Evolutionary conservation across 2,329 filamentous ascomycete species (phyloP), one percentile per base, ranked within the genome.

Genomic region (Cercospora sp.): DNA sequence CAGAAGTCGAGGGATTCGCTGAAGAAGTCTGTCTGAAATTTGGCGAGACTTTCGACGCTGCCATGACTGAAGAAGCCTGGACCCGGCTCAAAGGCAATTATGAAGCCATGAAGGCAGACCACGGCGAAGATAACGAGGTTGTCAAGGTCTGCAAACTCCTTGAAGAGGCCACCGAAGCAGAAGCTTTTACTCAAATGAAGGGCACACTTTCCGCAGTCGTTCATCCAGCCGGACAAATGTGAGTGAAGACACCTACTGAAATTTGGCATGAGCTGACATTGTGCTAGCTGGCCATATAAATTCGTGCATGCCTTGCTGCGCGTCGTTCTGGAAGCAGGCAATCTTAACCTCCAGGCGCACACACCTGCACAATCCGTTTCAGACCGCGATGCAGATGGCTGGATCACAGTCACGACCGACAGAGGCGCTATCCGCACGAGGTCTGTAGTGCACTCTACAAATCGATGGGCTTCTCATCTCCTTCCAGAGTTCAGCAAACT

Each of bases 41-140:
- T 7, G 75, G 75, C 20, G 73, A 77, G 67, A 78, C 77, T 2
- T 78, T 78, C 58, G 77, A 78, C 65, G 77, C 75, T 13, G 76
- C 75, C 1, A 78, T 78, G 76, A 75, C 77, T 1, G 72, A 75
- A 4, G 74, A 76, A 60, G 75, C 75, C 18, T 78, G 74, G 77
- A 55, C 45, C 3, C 65, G 75, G 9, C 69, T 78, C 1, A 75
- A 73, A 42, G 70, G 69, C 39, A 74, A 75, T 20, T 75, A 73
- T 30, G 75, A 76, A 2, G 69, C 68, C 3, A 76, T 78, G 69
- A 69, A 70, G 28, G 71, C 61, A 4, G 76, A 78, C 18, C 72
- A 75, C 42, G 76, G 76, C 26, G 70, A 70, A 13, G 72, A 76
- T 30, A 70, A 75, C 31, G 74, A 76, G n/a, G 66, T 78, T 8